phyloP scores from a whole-genome alignment of 1,284 basidiomycete genomes.

The Cryptococcus maquisensis region DNA sequence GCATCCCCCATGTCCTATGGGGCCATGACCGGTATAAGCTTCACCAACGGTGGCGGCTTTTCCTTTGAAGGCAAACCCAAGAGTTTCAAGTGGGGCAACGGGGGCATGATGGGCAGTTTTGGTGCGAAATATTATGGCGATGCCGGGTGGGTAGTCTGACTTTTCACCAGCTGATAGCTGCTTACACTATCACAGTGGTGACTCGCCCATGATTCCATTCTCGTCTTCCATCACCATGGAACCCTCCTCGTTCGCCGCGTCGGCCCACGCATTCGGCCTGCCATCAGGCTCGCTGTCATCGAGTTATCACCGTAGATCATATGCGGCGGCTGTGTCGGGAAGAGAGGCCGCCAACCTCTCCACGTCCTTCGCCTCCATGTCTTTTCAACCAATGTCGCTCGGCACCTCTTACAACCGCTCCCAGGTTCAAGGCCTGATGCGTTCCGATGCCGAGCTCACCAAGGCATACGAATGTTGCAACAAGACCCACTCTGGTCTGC shows the following conservation, averaged over 20 bases:
- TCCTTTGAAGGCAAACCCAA: constrained; percentile 29
- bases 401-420: constrained; percentile 36
- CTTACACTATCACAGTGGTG: constrained; percentile 16
- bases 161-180: background rate
- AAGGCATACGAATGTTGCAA: constrained; percentile 44
- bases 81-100: constrained; percentile 18
- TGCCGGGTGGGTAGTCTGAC: constrained; percentile 27
- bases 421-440: constrained; percentile 38
- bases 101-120: constrained; percentile 29
- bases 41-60: constrained; percentile 39
- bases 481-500: constrained; percentile 33
- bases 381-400: constrained; percentile 33
- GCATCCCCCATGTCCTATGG: constrained; percentile 43
- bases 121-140: constrained; percentile 43
- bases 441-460: constrained; percentile 39
- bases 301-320: constrained; percentile 36
- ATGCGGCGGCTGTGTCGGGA: constrained; percentile 37
- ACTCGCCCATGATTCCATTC: constrained; percentile 35
- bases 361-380: constrained; percentile 40
- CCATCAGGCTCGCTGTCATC: constrained; percentile 24
- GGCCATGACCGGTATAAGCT: constrained; percentile 44
- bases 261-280: constrained; percentile 32
- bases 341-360: constrained; percentile 26
- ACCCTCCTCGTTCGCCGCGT: constrained; percentile 33
- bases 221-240: constrained; percentile 45